phyloP scores from a whole-genome alignment of 2,329 filamentous ascomycete genomes.

The Diplodia mutila region DNA sequence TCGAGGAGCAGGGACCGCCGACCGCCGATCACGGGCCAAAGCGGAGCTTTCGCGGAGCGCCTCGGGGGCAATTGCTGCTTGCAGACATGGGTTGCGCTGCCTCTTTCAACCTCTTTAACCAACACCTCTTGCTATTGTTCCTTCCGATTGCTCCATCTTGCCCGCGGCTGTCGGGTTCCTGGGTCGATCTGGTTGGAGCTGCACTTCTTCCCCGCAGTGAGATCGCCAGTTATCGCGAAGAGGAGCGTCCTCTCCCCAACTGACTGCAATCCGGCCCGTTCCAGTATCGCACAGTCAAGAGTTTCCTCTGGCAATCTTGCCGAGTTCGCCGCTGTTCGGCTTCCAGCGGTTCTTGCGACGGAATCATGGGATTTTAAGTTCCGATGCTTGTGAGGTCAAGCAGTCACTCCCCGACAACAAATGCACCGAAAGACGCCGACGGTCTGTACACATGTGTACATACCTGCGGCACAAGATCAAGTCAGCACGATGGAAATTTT shows the following conservation, averaged over 20 bases:
- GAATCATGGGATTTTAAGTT: not conserved
- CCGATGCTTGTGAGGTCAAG: not conserved
- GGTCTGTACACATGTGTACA: not conserved
- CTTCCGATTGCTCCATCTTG: not conserved
- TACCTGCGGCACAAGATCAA: not conserved
- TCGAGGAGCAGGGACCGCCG: slow-evolving; percentile 18
- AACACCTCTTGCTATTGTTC: not conserved
- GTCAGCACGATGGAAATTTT: not conserved
- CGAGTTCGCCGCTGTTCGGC: not conserved
- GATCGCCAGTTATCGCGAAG: not conserved
- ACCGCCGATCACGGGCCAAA: slow-evolving; percentile 21
- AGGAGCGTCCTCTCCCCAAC: not conserved
- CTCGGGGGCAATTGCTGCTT: slow-evolving; percentile 22
- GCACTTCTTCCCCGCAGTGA: not conserved
- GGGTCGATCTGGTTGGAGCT: slow-evolving; percentile 16
- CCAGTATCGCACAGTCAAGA: not conserved
- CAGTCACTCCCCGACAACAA: not conserved
- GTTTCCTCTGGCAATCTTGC: not conserved
- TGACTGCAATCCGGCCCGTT: not conserved
- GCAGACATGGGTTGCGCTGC: slow-evolving; percentile 16
- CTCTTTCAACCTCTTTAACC: slow-evolving; percentile 2
- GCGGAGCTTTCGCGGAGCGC: slow-evolving; percentile 21
- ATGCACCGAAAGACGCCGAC: slow-evolving; percentile 20
- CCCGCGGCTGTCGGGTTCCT: slow-evolving; percentile 11
- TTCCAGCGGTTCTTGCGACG: not conserved